A percentile compares a stretch with the other conserved stretches of the same genome.
These are phyloP conservation scores for Barbarea vulgaris DNA, from an alignment of 345 rosid species.

Conservation along the genomic window DNA sequence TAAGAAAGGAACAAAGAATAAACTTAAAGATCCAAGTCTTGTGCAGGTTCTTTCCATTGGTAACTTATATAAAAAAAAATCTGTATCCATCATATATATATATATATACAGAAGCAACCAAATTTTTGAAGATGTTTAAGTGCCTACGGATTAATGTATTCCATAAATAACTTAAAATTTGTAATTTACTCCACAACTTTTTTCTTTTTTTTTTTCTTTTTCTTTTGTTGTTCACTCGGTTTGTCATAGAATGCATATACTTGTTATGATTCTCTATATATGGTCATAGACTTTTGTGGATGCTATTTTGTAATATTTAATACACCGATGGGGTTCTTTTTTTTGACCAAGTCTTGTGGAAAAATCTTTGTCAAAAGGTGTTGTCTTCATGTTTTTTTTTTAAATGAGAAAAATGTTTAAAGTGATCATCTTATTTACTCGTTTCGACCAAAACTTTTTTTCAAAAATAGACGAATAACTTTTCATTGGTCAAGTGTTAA, in stretches of 20 bases:
- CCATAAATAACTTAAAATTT: background rate
- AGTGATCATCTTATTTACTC: too few species aligned
- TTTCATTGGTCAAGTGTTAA: too few species aligned
- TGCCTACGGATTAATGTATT: background rate
- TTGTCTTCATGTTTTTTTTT: too few species aligned
- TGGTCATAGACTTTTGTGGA: background rate
- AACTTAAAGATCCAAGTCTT: background rate
- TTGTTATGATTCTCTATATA: background rate
- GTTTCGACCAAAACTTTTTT: too few species aligned
- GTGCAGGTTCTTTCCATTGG: background rate
- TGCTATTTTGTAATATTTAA: background rate
- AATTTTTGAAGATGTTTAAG: conserved; percentile 23
- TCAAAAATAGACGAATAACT: too few species aligned
- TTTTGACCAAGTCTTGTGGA: too few species aligned
- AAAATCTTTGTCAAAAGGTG: too few species aligned
- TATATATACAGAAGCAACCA: conserved; percentile 1
- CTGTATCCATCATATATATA: background rate
- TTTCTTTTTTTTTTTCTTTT: background rate
- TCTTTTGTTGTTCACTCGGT: background rate
- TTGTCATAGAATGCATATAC: background rate
- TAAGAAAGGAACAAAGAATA: conserved; percentile 14
- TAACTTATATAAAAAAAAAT: background rate
- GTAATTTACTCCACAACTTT: background rate
- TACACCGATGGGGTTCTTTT: too few species aligned
- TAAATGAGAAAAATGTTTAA: too few species aligned